phyloP scores from a whole-genome alignment of 2,329 filamentous ascomycete species.

The Phialophora expanda region DNA sequence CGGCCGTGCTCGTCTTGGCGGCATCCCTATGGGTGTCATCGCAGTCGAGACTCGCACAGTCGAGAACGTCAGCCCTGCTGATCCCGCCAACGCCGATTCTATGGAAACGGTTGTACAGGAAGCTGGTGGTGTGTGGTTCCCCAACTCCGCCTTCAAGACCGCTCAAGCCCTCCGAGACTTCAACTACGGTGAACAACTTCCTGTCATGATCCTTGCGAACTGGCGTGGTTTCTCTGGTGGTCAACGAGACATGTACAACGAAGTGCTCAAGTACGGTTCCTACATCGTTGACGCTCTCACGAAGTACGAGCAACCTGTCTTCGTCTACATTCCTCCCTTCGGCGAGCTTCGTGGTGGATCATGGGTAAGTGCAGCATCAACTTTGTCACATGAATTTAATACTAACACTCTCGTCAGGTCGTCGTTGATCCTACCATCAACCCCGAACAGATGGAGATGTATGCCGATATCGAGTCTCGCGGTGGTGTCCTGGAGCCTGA shows the following conservation, averaged over 20 bases:
- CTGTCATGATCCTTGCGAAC: constrained; percentile 98
- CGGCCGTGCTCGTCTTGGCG: constrained; percentile 91
- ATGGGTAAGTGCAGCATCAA: constrained; percentile 65
- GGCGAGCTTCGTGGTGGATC: constrained; percentile 98
- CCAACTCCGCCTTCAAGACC: constrained; percentile 99
- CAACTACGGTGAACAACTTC: constrained; percentile 97
- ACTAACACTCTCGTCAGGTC: constrained; percentile 61
- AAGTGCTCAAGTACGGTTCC: constrained; percentile 98
- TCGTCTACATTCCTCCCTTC: constrained; percentile 96
- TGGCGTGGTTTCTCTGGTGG: constrained; percentile 99
- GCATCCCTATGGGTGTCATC: constrained; percentile 98
- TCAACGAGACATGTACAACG: constrained; percentile 99
- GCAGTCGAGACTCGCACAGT: constrained; percentile 93
- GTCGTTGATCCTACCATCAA: constrained; percentile 99
- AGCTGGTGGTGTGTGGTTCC: constrained; percentile 99
- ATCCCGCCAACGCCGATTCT: constrained; percentile 97
- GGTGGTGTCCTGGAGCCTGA: constrained; percentile 98
- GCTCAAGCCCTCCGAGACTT: constrained; percentile 98
- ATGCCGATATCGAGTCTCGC: constrained; percentile 90
- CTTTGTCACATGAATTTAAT: constrained; percentile 19
- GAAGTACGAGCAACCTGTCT: constrained; percentile 98
- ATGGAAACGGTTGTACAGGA: constrained; percentile 94
- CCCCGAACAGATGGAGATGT: constrained; percentile 97
- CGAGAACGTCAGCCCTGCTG: constrained; percentile 94
- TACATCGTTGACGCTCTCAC: constrained; percentile 98